These are phyloP conservation scores for Neofusicoccum sp. DNA, from an alignment of 2,329 filamentous ascomycete species.

Conservation along the genomic window DNA sequence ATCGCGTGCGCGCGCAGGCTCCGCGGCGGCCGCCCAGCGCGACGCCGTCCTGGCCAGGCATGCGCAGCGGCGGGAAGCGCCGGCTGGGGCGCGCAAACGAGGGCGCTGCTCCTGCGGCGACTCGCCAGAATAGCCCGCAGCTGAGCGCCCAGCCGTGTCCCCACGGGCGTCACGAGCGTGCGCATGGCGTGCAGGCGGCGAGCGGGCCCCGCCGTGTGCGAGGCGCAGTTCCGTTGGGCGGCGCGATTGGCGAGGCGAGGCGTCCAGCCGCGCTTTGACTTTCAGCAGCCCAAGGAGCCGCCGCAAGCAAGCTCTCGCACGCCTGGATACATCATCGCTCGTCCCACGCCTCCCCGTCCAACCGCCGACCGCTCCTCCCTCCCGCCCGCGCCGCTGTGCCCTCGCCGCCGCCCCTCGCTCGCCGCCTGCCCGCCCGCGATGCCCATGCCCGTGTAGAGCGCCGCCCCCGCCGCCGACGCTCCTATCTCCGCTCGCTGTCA, in stretches of 20 bases:
- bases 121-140: neutral
- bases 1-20: neutral
- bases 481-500: constrained; percentile 17
- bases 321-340: constrained; percentile 21
- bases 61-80: constrained; percentile 13
- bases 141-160: neutral
- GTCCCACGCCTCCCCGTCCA: constrained; percentile 13
- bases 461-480: constrained; percentile 13
- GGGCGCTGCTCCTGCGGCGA: neutral
- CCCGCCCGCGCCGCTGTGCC: neutral
- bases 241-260: constrained; percentile 12
- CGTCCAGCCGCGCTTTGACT: constrained; percentile 14
- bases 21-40: neutral
- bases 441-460: constrained; percentile 16
- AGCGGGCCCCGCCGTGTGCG: constrained; percentile 3
- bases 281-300: constrained; percentile 12
- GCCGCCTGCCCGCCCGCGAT: constrained; percentile 5
- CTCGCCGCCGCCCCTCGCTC: neutral
- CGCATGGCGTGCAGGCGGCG: constrained; percentile 1
- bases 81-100: neutral
- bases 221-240: constrained; percentile 14
- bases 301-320: constrained; percentile 17
- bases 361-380: neutral
- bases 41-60: constrained; percentile 6
- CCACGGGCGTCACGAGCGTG: constrained; percentile 2